Evolutionary conservation across 768 basidiomycete species (phyloP).

Genomic region (Exidia glandulosa): DNA sequence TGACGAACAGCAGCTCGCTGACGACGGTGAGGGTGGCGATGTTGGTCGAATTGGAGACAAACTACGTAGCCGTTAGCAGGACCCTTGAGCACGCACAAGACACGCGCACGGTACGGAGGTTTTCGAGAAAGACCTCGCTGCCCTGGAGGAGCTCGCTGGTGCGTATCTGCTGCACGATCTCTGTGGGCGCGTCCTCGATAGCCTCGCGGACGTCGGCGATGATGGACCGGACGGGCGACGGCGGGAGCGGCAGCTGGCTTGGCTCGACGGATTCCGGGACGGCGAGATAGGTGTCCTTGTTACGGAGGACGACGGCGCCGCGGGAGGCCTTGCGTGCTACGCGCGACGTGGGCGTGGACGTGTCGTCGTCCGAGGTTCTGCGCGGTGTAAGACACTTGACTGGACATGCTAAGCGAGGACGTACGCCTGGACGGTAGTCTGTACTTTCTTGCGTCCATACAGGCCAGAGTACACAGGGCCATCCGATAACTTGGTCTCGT

Average conservation of each 20-base stretch:
- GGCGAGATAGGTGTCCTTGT: background rate
- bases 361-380: background rate
- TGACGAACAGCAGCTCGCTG: conserved; percentile 42
- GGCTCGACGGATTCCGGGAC: background rate
- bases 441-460: conserved; percentile 17
- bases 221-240: conserved; percentile 19
- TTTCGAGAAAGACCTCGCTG: background rate
- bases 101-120: conserved; percentile 2
- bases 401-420: background rate
- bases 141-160: background rate
- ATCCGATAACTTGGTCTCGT: conserved; percentile 44
- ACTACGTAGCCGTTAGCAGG: conserved; percentile 21
- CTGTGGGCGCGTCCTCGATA: conserved; percentile 7
- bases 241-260: conserved; percentile 3
- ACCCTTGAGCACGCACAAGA: background rate
- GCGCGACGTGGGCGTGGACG: conserved; percentile 25
- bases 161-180: conserved; percentile 6
- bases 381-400: background rate
- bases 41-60: conserved; percentile 54
- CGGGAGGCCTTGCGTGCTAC: conserved; percentile 3
- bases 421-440: background rate
- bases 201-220: conserved; percentile 13
- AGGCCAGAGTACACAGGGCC: conserved; percentile 50
- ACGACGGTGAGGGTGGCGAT: conserved; percentile 48
- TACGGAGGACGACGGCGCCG: background rate